phyloP scores from a whole-genome alignment of 345 rosid species.

The Acer saccharum region DNA sequence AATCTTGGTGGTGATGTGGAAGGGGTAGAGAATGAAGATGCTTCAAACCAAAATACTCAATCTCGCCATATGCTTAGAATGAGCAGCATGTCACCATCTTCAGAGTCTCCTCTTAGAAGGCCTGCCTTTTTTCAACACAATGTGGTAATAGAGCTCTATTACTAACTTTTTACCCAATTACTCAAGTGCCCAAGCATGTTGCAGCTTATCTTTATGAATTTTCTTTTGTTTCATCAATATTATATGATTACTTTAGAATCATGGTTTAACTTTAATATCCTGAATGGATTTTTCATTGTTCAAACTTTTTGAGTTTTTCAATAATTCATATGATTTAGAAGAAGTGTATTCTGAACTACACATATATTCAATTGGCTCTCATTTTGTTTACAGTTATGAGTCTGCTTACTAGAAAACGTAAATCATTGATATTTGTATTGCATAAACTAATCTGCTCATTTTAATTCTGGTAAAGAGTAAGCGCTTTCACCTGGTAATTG shows the following conservation, averaged over 20 bases:
- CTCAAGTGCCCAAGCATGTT: conserved; percentile 1
- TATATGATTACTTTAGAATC: not conserved
- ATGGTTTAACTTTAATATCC: not conserved
- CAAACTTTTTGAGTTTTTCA: not conserved
- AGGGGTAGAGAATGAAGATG: conserved; percentile 74
- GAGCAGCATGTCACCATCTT: conserved; percentile 82
- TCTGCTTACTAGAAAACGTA: not conserved
- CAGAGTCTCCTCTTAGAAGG: conserved; percentile 83
- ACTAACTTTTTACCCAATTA: not conserved
- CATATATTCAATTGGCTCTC: not conserved
- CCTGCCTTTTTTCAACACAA: conserved; percentile 58
- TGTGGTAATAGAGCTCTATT: conserved; percentile 39
- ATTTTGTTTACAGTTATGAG: not conserved
- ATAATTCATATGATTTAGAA: not conserved
- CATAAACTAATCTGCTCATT: not conserved
- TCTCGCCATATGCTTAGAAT: conserved; percentile 61
- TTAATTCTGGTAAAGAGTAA: not conserved
- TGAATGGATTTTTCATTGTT: not conserved
- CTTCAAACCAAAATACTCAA: conserved; percentile 51
- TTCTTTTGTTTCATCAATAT: not conserved
- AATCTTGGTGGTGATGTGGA: conserved; percentile 65
- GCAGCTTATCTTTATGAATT: conserved; percentile 1
- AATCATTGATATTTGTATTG: not conserved
- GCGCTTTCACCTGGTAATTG: not conserved
- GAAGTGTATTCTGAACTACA: not conserved